Conservation (phyloP, 148 eudicot species). For the Arctostaphylos glauca region DNA sequence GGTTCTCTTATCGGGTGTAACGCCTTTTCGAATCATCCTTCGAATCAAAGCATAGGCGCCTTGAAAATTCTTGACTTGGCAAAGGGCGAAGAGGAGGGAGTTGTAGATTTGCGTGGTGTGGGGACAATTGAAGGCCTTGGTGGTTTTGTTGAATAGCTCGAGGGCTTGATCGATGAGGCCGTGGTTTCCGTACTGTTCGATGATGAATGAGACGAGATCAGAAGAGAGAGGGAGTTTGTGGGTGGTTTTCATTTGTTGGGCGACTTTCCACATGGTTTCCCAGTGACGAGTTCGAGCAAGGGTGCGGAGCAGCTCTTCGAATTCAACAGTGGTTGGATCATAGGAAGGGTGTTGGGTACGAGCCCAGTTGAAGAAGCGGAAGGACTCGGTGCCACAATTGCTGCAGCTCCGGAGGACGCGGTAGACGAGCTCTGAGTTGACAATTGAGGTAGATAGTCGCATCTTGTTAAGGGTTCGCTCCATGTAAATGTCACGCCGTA, state of each 20-base stretch:
- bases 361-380: conserved; percentile 93
- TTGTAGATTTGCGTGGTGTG: conserved; percentile 69
- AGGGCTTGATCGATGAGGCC: conserved; percentile 77
- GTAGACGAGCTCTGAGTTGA: conserved; percentile 71
- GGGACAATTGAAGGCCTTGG: conserved; percentile 41
- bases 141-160: conserved; percentile 61
- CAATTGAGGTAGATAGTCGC: conserved; percentile 29
- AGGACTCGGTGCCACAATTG: conserved; percentile 52
- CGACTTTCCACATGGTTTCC: conserved; percentile 98
- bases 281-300: conserved; percentile 66
- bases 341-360: conserved; percentile 57
- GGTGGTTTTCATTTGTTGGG: conserved; percentile 41
- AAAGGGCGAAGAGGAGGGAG: conserved; percentile 68
- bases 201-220: conserved; percentile 40
- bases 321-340: conserved; percentile 71
- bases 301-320: conserved; percentile 69
- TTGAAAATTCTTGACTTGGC: conserved; percentile 79
- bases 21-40: conserved; percentile 76
- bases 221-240: conserved; percentile 38
- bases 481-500: conserved; percentile 78
- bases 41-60: conserved; percentile 88
- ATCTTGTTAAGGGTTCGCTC: conserved; percentile 87
- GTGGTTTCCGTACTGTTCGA: conserved; percentile 70
- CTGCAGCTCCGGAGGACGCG: conserved; percentile 80
- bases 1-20: conserved; percentile 65